Evolutionary conservation across 1,284 basidiomycete genomes (phyloP).

Genomic region (Moesziomyces globuligerus): DNA sequence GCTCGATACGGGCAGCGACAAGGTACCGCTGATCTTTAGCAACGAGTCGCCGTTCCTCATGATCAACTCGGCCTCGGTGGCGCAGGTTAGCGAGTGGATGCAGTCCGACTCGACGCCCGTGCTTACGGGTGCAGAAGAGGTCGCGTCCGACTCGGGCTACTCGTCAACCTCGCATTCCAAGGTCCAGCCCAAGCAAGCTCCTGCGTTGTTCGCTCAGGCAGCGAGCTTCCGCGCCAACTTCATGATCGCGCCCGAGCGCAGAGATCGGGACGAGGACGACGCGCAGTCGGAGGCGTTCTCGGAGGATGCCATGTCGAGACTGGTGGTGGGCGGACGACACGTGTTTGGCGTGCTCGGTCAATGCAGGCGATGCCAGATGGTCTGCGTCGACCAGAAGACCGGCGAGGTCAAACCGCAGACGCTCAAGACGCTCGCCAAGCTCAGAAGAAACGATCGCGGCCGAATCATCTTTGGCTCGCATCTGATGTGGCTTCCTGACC

Average conservation of each 20-base stretch:
- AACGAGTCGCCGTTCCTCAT: slow-evolving; percentile 59
- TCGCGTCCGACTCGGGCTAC: slow-evolving; percentile 41
- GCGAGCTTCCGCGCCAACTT: slow-evolving; percentile 54
- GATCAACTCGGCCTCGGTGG: slow-evolving; percentile 39
- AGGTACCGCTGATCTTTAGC: slow-evolving; percentile 48
- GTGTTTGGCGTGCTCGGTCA: slow-evolving; percentile 44
- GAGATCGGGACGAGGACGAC: neutral
- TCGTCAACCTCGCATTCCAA: slow-evolving; percentile 21
- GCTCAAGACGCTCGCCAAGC: slow-evolving; percentile 34
- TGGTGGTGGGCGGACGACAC: slow-evolving; percentile 34
- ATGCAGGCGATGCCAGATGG: slow-evolving; percentile 53
- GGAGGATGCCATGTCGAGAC: slow-evolving; percentile 28
- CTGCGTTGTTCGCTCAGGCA: slow-evolving; percentile 5
- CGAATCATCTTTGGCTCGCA: slow-evolving; percentile 44
- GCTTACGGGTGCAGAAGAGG: slow-evolving; percentile 5
- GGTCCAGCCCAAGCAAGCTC: neutral
- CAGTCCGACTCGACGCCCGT: slow-evolving; percentile 2
- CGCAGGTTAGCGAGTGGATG: slow-evolving; percentile 40
- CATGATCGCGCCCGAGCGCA: slow-evolving; percentile 19
- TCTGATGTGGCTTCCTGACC: slow-evolving; percentile 33
- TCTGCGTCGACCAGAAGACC: slow-evolving; percentile 45
- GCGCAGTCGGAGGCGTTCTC: slow-evolving; percentile 6
- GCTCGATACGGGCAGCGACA: slow-evolving; percentile 22
- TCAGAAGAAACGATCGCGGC: slow-evolving; percentile 32
- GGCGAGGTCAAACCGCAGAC: slow-evolving; percentile 42